A percentile compares a stretch with the other conserved stretches of the same genome.
phyloP scores from a whole-genome alignment of 192 early-diverging fungal species.

The Podila horticola region DNA sequence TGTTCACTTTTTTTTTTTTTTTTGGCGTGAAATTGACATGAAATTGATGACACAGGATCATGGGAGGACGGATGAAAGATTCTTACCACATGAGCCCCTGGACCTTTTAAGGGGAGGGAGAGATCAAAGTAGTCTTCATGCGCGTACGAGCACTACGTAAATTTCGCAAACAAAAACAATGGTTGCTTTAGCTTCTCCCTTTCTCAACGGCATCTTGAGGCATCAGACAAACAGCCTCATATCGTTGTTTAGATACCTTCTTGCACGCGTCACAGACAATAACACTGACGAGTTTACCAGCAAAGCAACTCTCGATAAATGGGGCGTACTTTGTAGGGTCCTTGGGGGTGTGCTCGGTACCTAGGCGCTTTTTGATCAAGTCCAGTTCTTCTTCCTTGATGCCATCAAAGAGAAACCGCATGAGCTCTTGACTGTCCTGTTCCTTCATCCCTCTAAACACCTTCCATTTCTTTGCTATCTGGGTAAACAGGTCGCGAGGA shows the following conservation, averaged over 20 bases:
- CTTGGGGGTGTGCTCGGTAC: background rate
- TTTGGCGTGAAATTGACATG: too few relatives aligned
- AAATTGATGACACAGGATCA: too few relatives aligned
- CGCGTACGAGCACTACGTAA: conserved; percentile 54
- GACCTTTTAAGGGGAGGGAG: conserved; percentile 60
- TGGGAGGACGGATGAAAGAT: too few relatives aligned
- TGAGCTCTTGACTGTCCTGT: conserved; percentile 80
- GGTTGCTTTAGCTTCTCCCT: too few relatives aligned
- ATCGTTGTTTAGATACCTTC: conserved; percentile 38
- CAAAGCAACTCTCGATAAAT: conserved; percentile 75
- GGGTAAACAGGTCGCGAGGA: conserved; percentile 65
- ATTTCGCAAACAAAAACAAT: background rate
- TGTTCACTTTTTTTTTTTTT: too few relatives aligned
- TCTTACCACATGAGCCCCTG: background rate
- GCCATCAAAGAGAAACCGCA: conserved; percentile 71
- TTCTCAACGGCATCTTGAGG: background rate
- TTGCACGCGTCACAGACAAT: conserved; percentile 75
- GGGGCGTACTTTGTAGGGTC: conserved; percentile 32
- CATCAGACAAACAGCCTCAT: background rate
- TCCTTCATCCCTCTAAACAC: conserved; percentile 68
- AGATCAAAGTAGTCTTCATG: conserved; percentile 74
- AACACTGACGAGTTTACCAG: conserved; percentile 68
- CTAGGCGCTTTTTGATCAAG: conserved; percentile 12
- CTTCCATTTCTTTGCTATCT: conserved; percentile 65
- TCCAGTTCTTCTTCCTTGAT: conserved; percentile 65